phyloP scores from a whole-genome alignment of 2,329 filamentous ascomycete genomes.

The Calonectria crousiana region DNA sequence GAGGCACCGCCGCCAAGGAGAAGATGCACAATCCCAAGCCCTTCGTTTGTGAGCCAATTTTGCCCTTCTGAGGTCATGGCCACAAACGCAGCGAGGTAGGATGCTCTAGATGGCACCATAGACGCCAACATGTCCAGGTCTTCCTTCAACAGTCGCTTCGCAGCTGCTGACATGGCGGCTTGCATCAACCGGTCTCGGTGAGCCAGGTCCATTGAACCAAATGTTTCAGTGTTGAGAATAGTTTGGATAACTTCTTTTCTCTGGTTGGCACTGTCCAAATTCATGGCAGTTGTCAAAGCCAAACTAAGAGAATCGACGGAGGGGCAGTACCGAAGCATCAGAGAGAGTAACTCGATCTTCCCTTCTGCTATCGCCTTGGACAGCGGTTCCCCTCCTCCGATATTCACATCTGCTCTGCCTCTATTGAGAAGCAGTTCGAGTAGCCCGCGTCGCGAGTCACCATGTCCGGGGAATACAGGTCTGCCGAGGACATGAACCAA shows the following conservation, averaged over 20 bases:
- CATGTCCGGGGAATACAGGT: not conserved
- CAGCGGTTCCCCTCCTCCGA: not conserved
- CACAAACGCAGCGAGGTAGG: not conserved
- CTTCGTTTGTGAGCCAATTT: constrained; percentile 13
- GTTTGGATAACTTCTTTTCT: not conserved
- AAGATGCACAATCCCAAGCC: constrained; percentile 9
- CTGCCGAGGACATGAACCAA: constrained; percentile 10
- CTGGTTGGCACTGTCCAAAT: not conserved
- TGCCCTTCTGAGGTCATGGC: not conserved
- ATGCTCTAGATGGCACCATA: not conserved
- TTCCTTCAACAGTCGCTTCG: constrained; percentile 2
- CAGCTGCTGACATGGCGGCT: constrained; percentile 6
- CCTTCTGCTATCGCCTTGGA: not conserved
- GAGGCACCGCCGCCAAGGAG: constrained; percentile 14
- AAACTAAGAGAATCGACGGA: not conserved
- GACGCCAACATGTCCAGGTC: not conserved
- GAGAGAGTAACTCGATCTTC: not conserved
- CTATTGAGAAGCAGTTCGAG: not conserved
- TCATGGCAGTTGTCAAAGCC: not conserved
- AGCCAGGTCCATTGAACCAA: not conserved
- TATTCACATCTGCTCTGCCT: constrained; percentile 4
- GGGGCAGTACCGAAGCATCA: not conserved
- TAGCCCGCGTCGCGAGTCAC: not conserved
- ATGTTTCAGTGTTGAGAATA: not conserved
- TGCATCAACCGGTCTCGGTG: not conserved